Percentiles rank a stretch among this genome's conserved stretches.
These are phyloP conservation scores for Backusella mclennaniae DNA, from an alignment of 192 early-diverging fungal genomes.

Conservation along the genomic window DNA sequence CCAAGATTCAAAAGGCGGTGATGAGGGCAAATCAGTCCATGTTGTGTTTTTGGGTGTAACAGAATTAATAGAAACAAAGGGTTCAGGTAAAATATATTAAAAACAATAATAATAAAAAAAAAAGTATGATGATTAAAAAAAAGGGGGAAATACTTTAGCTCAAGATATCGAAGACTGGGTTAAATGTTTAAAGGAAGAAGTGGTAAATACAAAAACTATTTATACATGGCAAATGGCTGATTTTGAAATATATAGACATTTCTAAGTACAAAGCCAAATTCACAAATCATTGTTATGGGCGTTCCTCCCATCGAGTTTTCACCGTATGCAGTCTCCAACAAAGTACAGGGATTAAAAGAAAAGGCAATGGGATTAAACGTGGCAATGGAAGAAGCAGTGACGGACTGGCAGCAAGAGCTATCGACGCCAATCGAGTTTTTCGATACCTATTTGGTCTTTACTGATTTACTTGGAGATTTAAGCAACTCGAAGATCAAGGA, in stretches of 20 bases:
- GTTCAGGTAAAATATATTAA: background rate
- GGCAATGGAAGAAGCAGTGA: constrained; percentile 23
- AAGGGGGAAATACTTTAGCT: background rate
- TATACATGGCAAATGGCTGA: background rate
- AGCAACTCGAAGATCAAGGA: constrained; percentile 15
- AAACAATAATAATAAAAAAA: background rate
- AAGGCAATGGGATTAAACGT: constrained; percentile 13
- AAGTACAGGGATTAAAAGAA: background rate
- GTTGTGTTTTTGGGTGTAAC: constrained; percentile 34
- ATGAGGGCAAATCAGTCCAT: constrained; percentile 14
- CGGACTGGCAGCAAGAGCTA: constrained; percentile 13
- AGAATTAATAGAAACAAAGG: constrained; percentile 21
- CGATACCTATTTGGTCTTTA: constrained; percentile 21
- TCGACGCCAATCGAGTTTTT: constrained; percentile 4
- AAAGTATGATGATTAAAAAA: background rate
- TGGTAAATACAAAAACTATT: constrained; percentile 5
- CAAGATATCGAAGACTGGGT: background rate
- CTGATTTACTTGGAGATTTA: constrained; percentile 25
- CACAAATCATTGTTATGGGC: constrained; percentile 23
- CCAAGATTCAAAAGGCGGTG: background rate
- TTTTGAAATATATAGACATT: background rate
- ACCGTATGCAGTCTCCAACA: constrained; percentile 18
- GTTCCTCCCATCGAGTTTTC: constrained; percentile 34
- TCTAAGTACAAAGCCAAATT: constrained; percentile 5
- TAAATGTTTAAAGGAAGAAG: constrained; percentile 20